Evolutionary conservation across 495 filamentous ascomycete species (phyloP).

Genomic region (Tuber microsphaerosporum): DNA sequence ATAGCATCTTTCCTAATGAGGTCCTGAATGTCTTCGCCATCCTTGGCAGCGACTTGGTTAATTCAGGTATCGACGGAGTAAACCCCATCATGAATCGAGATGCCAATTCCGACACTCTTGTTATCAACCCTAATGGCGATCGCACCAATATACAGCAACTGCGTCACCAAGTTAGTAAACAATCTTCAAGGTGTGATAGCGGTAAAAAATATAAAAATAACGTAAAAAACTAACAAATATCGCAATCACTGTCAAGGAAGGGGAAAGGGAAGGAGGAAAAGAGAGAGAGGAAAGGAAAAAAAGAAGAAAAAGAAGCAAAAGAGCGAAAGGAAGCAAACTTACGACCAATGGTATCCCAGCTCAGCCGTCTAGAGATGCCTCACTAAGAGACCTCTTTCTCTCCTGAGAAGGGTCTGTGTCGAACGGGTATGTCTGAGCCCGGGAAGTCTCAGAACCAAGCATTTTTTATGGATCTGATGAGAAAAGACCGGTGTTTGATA

Average conservation of each 20-base stretch:
- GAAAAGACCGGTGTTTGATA: no score
- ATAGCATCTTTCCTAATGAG: slow-evolving; percentile 53
- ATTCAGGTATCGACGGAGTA: no score
- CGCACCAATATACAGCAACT: slow-evolving; percentile 62
- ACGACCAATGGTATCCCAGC: slow-evolving; percentile 35
- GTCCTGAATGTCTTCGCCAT: slow-evolving; percentile 43
- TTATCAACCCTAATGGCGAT: slow-evolving; percentile 51
- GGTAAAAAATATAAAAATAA: neutral
- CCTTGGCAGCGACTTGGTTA: no score
- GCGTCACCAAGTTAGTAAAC: slow-evolving; percentile 6
- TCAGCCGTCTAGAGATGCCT: slow-evolving; percentile 19
- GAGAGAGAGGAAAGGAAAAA: neutral
- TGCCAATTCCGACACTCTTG: slow-evolving; percentile 51
- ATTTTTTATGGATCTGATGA: no score
- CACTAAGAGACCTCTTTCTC: slow-evolving; percentile 30
- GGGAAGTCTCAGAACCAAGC: no score
- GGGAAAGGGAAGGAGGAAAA: neutral
- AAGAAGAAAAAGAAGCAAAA: no score
- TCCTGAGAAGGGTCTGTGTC: neutral
- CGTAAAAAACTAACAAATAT: neutral
- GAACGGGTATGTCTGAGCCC: neutral
- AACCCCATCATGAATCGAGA: no score
- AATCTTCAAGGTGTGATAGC: neutral
- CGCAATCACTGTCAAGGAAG: neutral
- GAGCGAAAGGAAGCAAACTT: neutral